A percentile compares a stretch with the other conserved stretches of the same genome.
Evolutionary conservation across 331 rosid genomes (phyloP).

Genomic region (Arachis monticola): DNA sequence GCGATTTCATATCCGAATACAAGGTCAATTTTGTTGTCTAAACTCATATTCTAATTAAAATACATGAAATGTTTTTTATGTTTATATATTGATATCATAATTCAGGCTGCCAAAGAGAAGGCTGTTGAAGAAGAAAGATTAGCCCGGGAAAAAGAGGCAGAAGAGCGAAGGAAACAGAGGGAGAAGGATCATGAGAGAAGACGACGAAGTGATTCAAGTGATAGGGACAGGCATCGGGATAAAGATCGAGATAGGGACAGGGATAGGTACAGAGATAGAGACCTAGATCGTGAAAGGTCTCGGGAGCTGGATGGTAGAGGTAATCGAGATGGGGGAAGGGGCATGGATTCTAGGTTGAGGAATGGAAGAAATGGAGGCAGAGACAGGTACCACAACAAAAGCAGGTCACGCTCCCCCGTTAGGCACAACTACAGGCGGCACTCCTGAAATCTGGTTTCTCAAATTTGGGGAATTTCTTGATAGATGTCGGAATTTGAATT

Average conservation of each 20-base stretch:
- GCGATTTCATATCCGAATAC: constrained; percentile 82
- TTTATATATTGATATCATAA: constrained; percentile 25
- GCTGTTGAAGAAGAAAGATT: constrained; percentile 82
- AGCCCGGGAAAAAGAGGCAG: constrained; percentile 86
- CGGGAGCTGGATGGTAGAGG: constrained; percentile 80
- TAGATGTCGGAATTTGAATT: constrained; percentile 82
- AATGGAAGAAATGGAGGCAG: constrained; percentile 87
- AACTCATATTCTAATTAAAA: not conserved
- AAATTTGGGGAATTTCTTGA: constrained; percentile 64
- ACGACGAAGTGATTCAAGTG: constrained; percentile 76
- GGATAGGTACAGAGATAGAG: constrained; percentile 76
- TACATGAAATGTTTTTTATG: constrained; percentile 11
- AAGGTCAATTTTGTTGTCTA: constrained; percentile 59
- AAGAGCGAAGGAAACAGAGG: constrained; percentile 81
- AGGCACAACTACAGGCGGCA: constrained; percentile 73
- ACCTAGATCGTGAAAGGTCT: constrained; percentile 70
- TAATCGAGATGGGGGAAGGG: constrained; percentile 75
- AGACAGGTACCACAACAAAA: constrained; percentile 75
- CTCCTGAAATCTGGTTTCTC: constrained; percentile 79
- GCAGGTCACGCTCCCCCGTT: constrained; percentile 92
- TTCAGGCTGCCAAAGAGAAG: constrained; percentile 84
- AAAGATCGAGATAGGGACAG: constrained; percentile 45
- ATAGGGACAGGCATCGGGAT: constrained; percentile 72
- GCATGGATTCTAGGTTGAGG: constrained; percentile 66
- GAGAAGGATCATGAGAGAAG: constrained; percentile 77